These are phyloP conservation scores for Sordariomycetes sp. DNA, from an alignment of 2,329 filamentous ascomycete genomes.

Conservation along the genomic window DNA sequence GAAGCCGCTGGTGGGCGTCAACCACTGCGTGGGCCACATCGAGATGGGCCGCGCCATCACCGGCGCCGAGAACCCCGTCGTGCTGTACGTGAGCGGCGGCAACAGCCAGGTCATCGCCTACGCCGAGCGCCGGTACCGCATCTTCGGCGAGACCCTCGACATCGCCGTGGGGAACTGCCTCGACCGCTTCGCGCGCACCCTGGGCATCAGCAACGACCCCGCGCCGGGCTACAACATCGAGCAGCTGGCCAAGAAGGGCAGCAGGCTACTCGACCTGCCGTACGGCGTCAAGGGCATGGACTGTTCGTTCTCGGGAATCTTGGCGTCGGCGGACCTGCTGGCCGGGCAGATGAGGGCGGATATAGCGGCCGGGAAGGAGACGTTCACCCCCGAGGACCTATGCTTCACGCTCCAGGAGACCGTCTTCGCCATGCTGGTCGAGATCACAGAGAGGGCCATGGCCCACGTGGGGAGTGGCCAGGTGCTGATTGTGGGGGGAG, in stretches of 20 bases:
- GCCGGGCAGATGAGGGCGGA: constrained; percentile 52
- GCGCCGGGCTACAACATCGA: constrained; percentile 98
- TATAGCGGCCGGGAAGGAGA: constrained; percentile 37
- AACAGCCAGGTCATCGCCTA: constrained; percentile 99
- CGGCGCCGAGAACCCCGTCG: constrained; percentile 80
- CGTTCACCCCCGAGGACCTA: constrained; percentile 70
- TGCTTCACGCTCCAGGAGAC: constrained; percentile 96
- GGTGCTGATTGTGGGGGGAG: constrained; percentile 90
- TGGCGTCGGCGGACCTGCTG: constrained; percentile 72
- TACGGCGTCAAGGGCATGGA: constrained; percentile 99
- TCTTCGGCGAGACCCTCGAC: constrained; percentile 95
- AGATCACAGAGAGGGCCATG: constrained; percentile 98
- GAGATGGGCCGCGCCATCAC: constrained; percentile 97
- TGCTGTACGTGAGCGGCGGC: constrained; percentile 89
- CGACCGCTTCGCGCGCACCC: constrained; percentile 85
- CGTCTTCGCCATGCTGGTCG: constrained; percentile 91
- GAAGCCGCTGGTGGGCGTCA: constrained; percentile 85
- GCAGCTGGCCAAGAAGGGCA: constrained; percentile 70
- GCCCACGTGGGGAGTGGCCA: constrained; percentile 86
- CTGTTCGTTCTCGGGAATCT: constrained; percentile 87
- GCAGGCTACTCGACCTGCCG: constrained; percentile 71
- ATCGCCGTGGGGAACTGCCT: constrained; percentile 97
- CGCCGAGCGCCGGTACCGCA: constrained; percentile 85
- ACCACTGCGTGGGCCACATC: constrained; percentile 97
- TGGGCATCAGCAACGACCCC: constrained; percentile 88